Evolutionary conservation across 73 alveolate genomes (phyloP).

Genomic region (Tetrahymena thermophila): DNA sequence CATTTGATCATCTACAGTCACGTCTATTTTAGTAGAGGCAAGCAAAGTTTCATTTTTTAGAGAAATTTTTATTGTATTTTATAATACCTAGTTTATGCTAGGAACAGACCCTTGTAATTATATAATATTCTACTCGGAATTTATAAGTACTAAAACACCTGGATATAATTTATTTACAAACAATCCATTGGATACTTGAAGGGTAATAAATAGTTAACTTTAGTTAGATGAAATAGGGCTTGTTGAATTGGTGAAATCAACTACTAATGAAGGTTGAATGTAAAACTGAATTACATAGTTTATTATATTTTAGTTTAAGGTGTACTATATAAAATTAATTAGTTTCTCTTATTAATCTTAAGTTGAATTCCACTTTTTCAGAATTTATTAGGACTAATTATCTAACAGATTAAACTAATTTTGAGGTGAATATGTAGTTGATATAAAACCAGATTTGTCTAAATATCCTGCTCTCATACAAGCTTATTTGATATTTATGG

Average conservation of each 20-base stretch:
- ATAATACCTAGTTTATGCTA: background rate
- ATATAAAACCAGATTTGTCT: background rate
- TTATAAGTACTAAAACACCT: background rate
- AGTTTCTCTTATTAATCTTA: too few species aligned
- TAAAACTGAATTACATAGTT: background rate
- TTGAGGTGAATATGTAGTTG: background rate
- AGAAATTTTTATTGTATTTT: background rate
- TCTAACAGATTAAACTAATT: background rate
- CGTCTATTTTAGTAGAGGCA: background rate
- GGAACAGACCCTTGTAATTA: background rate
- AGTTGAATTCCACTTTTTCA: background rate
- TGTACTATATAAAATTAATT: background rate
- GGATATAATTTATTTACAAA: background rate
- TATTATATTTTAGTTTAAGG: background rate
- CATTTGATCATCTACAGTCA: background rate
- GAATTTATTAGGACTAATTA: background rate
- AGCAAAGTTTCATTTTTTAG: background rate
- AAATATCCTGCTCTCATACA: background rate
- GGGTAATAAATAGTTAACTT: background rate
- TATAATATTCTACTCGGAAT: background rate
- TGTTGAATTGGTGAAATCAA: background rate
- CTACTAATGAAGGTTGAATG: background rate
- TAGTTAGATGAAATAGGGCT: background rate
- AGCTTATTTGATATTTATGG: background rate
- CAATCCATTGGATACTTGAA: background rate